Evolutionary conservation across 2,329 filamentous ascomycete genomes (phyloP).

Genomic region (Fusarium keratoplasticum): DNA sequence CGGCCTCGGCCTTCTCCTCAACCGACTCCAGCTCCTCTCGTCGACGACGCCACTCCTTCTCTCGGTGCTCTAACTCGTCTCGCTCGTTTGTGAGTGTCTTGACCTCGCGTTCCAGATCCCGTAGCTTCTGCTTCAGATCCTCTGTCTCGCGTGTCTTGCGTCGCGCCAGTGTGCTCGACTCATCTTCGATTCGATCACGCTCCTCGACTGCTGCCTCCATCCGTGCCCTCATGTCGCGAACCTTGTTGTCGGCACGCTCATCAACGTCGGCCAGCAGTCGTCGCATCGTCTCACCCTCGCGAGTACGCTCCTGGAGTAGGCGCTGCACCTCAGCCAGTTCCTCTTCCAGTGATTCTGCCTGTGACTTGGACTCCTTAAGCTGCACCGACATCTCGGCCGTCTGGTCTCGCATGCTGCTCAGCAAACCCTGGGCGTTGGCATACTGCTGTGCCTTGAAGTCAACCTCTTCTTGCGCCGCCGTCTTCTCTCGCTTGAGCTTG

Average conservation of each 20-base stretch:
- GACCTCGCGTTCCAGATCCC: slow-evolving; percentile 83
- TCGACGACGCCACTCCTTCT: slow-evolving; percentile 79
- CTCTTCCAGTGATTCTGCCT: slow-evolving; percentile 89
- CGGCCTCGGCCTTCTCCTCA: slow-evolving; percentile 75
- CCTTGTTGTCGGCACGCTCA: slow-evolving; percentile 80
- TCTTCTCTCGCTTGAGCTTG: slow-evolving; percentile 75
- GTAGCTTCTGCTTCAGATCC: slow-evolving; percentile 81
- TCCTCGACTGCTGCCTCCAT: slow-evolving; percentile 95
- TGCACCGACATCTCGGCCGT: slow-evolving; percentile 88
- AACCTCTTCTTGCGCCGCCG: slow-evolving; percentile 79
- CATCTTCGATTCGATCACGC: slow-evolving; percentile 91
- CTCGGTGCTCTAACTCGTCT: slow-evolving; percentile 79
- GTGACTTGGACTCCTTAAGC: slow-evolving; percentile 87
- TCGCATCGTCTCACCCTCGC: slow-evolving; percentile 96
- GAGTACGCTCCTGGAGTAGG: slow-evolving; percentile 85
- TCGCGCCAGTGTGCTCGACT: slow-evolving; percentile 81
- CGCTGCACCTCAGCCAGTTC: slow-evolving; percentile 90
- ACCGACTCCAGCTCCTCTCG: slow-evolving; percentile 81
- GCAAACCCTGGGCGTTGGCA: slow-evolving; percentile 82
- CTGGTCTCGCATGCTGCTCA: slow-evolving; percentile 94
- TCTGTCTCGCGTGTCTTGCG: slow-evolving; percentile 86
- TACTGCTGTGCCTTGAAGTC: slow-evolving; percentile 89
- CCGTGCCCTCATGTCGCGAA: slow-evolving; percentile 88
- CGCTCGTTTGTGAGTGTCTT: slow-evolving; percentile 78
- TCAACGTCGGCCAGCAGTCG: slow-evolving; percentile 88